These are phyloP conservation scores for Apophysomyces variabilis DNA, from an alignment of 371 early-diverging fungal genomes.

Conservation along the genomic window DNA sequence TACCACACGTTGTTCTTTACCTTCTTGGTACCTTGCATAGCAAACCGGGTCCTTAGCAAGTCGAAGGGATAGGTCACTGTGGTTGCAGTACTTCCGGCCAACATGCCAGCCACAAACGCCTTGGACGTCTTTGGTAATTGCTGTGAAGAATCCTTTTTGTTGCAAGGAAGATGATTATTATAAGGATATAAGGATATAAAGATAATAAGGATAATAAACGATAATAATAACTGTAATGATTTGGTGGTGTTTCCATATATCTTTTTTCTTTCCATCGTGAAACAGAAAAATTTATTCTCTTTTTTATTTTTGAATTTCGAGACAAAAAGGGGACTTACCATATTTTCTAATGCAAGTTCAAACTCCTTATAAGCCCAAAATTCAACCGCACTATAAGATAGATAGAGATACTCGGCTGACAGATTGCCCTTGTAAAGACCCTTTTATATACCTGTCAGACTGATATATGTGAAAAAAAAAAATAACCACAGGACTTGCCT, in stretches of 20 bases:
- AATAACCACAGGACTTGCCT: slow-evolving; percentile 35
- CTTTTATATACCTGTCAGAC: slow-evolving; percentile 28
- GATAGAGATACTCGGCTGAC: slow-evolving; percentile 89
- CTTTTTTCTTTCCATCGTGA: background rate
- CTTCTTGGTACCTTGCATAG: slow-evolving; percentile 71
- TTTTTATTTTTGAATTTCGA: background rate
- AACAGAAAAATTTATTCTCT: slow-evolving; percentile 1
- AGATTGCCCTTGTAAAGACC: slow-evolving; percentile 95
- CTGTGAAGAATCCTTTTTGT: slow-evolving; percentile 20
- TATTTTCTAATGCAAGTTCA: slow-evolving; percentile 33
- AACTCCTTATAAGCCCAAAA: slow-evolving; percentile 75
- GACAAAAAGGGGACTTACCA: slow-evolving; percentile 18
- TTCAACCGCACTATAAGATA: slow-evolving; percentile 89
- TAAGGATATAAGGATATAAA: background rate
- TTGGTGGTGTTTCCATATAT: too few relatives aligned
- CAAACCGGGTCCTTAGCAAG: slow-evolving; percentile 91
- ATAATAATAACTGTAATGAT: too few relatives aligned
- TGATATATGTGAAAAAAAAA: background rate
- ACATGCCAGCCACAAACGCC: slow-evolving; percentile 72
- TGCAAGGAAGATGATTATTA: background rate
- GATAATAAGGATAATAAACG: too few relatives aligned
- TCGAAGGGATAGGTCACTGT: slow-evolving; percentile 91
- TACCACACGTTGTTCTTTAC: slow-evolving; percentile 24
- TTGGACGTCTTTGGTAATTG: slow-evolving; percentile 44
- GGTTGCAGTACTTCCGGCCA: slow-evolving; percentile 83